Evolutionary conservation across 768 basidiomycete genomes (phyloP), one percentile per base, ranked within the genome.

Genomic region (Daedaleopsis sinensis): DNA sequence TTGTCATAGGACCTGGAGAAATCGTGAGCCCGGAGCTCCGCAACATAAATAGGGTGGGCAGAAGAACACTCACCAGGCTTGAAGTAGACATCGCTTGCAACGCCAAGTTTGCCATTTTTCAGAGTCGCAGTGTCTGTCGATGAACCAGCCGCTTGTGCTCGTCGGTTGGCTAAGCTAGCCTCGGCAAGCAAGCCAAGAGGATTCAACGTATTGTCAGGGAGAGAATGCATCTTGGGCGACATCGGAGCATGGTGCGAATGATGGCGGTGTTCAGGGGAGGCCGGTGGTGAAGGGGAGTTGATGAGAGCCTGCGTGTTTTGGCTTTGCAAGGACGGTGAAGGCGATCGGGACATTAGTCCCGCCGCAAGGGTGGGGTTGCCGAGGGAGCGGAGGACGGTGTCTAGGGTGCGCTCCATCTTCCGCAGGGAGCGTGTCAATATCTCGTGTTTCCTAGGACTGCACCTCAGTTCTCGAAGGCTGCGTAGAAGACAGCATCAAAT

Each of bases 111-210:
- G 15, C 21, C 24, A 42, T 60, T 61, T 7, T 58, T 35, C 54
- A 57, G 50, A 2, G 32, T 16, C 13, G 58, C n/a, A 12, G 59
- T 36, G 49, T 67, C 64, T 19, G 70, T 62, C 5, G 56, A 32
- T 0, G 65, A 57, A 23, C 59, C 53, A 18, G 65, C 39, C 43
- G 80, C 80, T 48, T 87, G 82, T 1, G 84, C 86, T 27, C 85
- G 79, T 6, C 91, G 82, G 66, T 90, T 91, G 1, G 88, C 89
- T 27, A 93, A 76, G 68, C 90, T 93, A 0, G 94, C 92, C 71
- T 98, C 96, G 0, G 94, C 96, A 18, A 98, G 82, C 0, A 98
- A 78, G 0, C 96, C 96, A 12, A 98, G 80, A 5, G 96, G 96
- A 64, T 96, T 98, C 42, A 98, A 78, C 0, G 91, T 78, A 70